phyloP scores from a whole-genome alignment of 495 filamentous ascomycete genomes.

The Aspergillus mulundensis region DNA sequence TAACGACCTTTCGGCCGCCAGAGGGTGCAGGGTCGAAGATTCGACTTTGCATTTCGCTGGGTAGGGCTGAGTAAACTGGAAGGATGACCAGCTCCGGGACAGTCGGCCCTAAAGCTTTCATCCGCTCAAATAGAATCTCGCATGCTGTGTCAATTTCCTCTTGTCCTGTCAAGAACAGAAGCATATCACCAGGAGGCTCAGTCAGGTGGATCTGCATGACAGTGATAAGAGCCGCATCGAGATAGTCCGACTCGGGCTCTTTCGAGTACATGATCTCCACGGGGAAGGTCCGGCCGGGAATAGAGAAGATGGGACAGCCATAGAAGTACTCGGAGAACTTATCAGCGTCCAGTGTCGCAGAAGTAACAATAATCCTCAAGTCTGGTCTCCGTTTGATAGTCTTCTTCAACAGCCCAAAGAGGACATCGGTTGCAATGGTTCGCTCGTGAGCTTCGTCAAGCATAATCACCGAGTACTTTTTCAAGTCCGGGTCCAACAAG shows the following conservation, averaged over 20 bases:
- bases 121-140: constrained; percentile 87
- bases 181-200: constrained; percentile 86
- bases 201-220: constrained; percentile 98
- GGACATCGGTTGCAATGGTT: constrained; percentile 91
- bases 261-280: constrained; percentile 92
- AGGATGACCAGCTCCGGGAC: constrained; percentile 92
- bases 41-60: constrained; percentile 86
- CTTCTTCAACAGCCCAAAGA: constrained; percentile 94
- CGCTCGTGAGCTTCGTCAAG: constrained; percentile 97
- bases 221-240: constrained; percentile 90
- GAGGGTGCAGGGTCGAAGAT: constrained; percentile 93
- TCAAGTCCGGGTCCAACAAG: constrained; percentile 80
- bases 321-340: constrained; percentile 97
- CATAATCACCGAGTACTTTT: constrained; percentile 93
- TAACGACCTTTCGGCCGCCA: constrained; percentile 89
- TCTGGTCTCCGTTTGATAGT: constrained; percentile 81
- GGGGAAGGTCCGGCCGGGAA: constrained; percentile 90
- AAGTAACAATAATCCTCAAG: constrained; percentile 92
- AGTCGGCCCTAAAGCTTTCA: constrained; percentile 88
- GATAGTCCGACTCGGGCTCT: constrained; percentile 93
- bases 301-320: constrained; percentile 90
- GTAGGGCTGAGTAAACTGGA: constrained; percentile 89
- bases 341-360: constrained; percentile 92
- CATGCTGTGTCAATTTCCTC: constrained; percentile 97
- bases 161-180: constrained; percentile 93